Evolutionary conservation across 2,329 filamentous ascomycete genomes (phyloP).

Genomic region (Fusarium piperis): DNA sequence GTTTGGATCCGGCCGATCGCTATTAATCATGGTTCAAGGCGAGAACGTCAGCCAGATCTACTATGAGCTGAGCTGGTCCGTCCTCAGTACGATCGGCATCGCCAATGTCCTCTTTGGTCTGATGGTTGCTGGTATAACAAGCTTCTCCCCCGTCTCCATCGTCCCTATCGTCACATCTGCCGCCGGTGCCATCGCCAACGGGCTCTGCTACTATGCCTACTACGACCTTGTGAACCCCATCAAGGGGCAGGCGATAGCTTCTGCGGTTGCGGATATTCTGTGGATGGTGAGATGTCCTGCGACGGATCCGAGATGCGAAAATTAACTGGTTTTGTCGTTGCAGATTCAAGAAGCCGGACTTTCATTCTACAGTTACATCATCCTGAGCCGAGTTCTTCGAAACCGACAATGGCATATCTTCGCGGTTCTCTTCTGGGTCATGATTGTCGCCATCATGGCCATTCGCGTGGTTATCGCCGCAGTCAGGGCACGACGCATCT

Average conservation of each 20-base stretch:
- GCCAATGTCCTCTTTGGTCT: constrained; percentile 51
- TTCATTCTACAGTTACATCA: constrained; percentile 62
- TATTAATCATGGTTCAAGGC: constrained; percentile 10
- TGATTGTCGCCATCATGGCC: constrained; percentile 61
- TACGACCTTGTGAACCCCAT: constrained; percentile 41
- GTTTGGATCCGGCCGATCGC: neutral
- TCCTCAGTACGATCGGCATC: constrained; percentile 56
- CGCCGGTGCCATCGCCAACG: constrained; percentile 53
- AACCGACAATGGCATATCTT: constrained; percentile 55
- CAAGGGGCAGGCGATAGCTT: constrained; percentile 46
- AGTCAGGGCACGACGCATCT: constrained; percentile 44
- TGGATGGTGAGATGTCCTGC: constrained; percentile 49
- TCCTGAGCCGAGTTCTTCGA: constrained; percentile 61
- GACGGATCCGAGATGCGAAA: neutral
- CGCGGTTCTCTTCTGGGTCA: constrained; percentile 64
- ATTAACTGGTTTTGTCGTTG: neutral
- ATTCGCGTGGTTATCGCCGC: constrained; percentile 56
- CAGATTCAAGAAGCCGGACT: constrained; percentile 57
- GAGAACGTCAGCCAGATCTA: constrained; percentile 39
- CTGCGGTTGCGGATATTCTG: constrained; percentile 50
- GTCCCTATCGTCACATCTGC: constrained; percentile 53
- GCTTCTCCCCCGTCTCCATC: constrained; percentile 49
- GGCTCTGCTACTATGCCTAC: constrained; percentile 55
- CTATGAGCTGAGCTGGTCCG: constrained; percentile 56
- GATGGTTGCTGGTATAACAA: constrained; percentile 52